phyloP scores from a whole-genome alignment of 495 filamentous ascomycete genomes.

The Hypoxylon lienhwacheense region DNA sequence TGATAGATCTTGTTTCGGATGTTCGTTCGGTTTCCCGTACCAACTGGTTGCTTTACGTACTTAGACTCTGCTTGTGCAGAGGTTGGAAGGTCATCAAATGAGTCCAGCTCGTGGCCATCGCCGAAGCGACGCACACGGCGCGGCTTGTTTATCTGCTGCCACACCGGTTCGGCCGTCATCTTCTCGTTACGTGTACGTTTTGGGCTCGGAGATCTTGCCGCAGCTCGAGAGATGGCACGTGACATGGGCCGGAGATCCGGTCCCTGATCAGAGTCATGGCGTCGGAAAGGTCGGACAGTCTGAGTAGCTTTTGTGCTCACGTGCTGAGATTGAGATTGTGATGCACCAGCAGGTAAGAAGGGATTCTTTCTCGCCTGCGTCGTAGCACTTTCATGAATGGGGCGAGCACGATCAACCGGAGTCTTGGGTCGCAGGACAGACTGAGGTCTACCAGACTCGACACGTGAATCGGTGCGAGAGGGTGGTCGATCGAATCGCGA shows the following conservation, averaged over 20 bases:
- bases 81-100: constrained; percentile 93
- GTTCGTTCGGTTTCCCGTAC: constrained; percentile 67
- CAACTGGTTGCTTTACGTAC: constrained; percentile 77
- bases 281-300: constrained; percentile 66
- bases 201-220: constrained; percentile 60
- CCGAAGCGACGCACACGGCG: constrained; percentile 78
- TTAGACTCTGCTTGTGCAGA: constrained; percentile 78
- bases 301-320: constrained; percentile 71
- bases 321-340: constrained; percentile 77
- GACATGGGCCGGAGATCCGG: constrained; percentile 58
- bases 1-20: constrained; percentile 64
- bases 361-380: constrained; percentile 61
- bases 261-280: constrained; percentile 69
- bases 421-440: constrained; percentile 66
- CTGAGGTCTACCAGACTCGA: constrained; percentile 43
- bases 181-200: constrained; percentile 46
- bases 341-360: constrained; percentile 79
- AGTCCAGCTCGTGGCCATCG: constrained; percentile 87
- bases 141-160: constrained; percentile 69
- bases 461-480: constrained; percentile 43
- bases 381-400: constrained; percentile 54
- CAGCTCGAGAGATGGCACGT: constrained; percentile 56
- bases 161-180: constrained; percentile 44
- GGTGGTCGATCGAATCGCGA: constrained; percentile 57
- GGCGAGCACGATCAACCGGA: constrained; percentile 63